Evolutionary conservation across 2,329 filamentous ascomycete species (phyloP).

Genomic region (Cercospora zeina): DNA sequence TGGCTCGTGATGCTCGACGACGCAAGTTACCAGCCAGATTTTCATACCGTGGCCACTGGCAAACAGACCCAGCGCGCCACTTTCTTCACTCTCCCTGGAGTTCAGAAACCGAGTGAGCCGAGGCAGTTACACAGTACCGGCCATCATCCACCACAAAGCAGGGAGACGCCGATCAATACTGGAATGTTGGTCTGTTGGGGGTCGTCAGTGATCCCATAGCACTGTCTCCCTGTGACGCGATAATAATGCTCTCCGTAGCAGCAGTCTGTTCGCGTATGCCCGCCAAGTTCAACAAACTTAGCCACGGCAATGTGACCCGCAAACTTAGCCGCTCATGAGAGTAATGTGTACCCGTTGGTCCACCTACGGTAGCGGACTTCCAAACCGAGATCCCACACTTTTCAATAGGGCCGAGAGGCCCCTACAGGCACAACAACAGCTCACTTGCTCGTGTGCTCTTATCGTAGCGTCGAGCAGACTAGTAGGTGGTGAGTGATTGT

Average conservation of each 20-base stretch:
- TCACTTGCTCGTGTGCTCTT: neutral
- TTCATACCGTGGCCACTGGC: slow-evolving; percentile 1
- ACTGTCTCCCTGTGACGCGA: neutral
- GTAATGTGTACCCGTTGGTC: neutral
- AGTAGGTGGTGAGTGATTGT: no score
- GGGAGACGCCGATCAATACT: neutral
- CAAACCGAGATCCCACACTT: neutral
- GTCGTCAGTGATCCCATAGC: neutral
- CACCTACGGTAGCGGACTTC: neutral
- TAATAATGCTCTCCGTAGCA: neutral
- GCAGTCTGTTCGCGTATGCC: neutral
- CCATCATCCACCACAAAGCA: neutral
- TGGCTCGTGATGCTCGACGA: slow-evolving; percentile 15
- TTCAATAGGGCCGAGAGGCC: neutral
- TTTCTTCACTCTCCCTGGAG: slow-evolving; percentile 2
- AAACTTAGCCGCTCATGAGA: neutral
- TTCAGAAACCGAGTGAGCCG: neutral
- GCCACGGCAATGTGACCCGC: neutral
- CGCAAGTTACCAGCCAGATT: slow-evolving; percentile 2
- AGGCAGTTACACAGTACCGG: neutral
- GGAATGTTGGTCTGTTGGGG: no score
- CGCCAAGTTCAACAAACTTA: slow-evolving; percentile 2
- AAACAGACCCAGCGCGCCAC: neutral
- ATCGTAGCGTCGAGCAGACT: neutral
- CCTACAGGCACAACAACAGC: neutral